These are phyloP conservation scores for Podochytrium sp. DNA, from an alignment of 192 early-diverging fungal species.

Conservation along the genomic window DNA sequence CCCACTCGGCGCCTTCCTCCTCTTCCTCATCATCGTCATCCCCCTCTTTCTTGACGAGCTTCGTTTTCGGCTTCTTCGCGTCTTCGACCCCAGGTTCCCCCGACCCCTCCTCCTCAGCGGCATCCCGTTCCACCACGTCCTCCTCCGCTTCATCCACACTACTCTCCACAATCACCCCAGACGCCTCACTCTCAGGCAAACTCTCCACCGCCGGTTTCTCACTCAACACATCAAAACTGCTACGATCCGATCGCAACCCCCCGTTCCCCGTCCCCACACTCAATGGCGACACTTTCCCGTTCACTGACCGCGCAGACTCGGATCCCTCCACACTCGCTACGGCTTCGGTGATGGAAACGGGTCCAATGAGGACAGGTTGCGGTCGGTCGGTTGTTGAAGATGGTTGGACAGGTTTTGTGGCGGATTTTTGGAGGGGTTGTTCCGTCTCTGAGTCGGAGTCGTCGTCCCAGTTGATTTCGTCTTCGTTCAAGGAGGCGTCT, in stretches of 20 bases:
- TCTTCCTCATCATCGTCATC: not conserved
- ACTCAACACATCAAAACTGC: conserved; percentile 20
- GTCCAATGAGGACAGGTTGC: not conserved
- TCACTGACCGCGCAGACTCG: not conserved
- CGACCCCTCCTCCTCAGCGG: not conserved
- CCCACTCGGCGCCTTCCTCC: conserved; percentile 11
- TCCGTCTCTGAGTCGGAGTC: conserved; percentile 30
- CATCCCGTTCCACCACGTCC: not conserved
- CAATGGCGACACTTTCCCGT: not conserved
- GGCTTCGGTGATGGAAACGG: not conserved
- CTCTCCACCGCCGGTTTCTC: conserved; percentile 5
- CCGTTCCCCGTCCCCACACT: not conserved
- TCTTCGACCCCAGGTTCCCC: not conserved
- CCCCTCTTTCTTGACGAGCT: not conserved
- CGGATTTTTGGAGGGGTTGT: conserved; percentile 5
- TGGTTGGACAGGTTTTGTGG: not conserved
- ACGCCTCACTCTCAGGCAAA: not conserved
- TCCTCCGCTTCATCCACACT: not conserved
- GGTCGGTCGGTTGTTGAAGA: not conserved
- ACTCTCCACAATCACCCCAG: not conserved
- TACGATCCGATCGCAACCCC: not conserved
- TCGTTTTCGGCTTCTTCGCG: not conserved
- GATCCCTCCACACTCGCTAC: not conserved
- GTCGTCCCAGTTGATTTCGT: conserved; percentile 33
- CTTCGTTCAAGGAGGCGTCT: conserved; percentile 26